A percentile compares a stretch with the other conserved stretches of the same genome.
Evolutionary conservation across 2,329 filamentous ascomycete species (phyloP).

Genomic region (Botrytis porri): DNA sequence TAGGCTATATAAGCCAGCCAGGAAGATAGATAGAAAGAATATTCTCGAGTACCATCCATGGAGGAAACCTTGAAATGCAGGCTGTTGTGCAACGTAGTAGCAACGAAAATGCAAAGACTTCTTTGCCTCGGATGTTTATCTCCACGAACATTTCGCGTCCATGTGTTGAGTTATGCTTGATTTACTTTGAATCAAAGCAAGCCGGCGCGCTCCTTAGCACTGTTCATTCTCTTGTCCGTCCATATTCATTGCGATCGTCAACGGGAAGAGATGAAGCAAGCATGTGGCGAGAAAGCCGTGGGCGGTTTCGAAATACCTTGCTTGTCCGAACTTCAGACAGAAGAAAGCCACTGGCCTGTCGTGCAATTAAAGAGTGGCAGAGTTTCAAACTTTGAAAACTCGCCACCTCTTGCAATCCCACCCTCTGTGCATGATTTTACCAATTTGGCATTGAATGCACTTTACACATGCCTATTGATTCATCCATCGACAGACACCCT

Average conservation of each 20-base stretch:
- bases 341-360: slow-evolving; percentile 3
- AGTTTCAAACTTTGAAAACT: slow-evolving; percentile 16
- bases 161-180: slow-evolving; percentile 1
- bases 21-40: slow-evolving; percentile 1
- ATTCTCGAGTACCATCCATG: slow-evolving; percentile 11
- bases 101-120: slow-evolving; percentile 15
- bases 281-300: slow-evolving; percentile 3
- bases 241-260: background rate
- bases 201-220: background rate
- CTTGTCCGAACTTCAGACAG: background rate
- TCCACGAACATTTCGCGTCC: slow-evolving; percentile 5
- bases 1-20: background rate
- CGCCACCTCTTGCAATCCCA: slow-evolving; percentile 12
- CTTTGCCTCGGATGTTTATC: background rate
- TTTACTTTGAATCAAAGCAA: background rate
- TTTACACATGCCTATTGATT: slow-evolving; percentile 2
- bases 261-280: background rate
- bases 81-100: slow-evolving; percentile 11
- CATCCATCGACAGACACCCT: slow-evolving; percentile 4
- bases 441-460: background rate
- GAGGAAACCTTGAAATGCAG: background rate
- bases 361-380: slow-evolving; percentile 12
- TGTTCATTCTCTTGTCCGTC: background rate
- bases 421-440: slow-evolving; percentile 11
- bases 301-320: background rate